Percentiles rank a stretch among this genome's conserved stretches.
phyloP scores from a whole-genome alignment of 2,329 filamentous ascomycete species.

The Penicillium aurantiogriseum region DNA sequence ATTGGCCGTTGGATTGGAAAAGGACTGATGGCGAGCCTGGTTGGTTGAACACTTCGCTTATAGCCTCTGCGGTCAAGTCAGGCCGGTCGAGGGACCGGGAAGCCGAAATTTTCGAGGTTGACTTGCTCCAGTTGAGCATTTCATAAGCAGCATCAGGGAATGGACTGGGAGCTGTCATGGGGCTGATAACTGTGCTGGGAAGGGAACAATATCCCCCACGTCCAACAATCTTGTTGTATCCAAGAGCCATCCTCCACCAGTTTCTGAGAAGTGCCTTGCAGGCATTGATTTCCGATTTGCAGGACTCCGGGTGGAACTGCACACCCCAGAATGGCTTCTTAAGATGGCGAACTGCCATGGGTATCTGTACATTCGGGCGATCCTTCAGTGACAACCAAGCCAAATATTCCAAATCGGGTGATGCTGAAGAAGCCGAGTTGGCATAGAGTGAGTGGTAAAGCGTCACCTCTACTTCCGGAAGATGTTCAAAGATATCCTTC shows the following conservation, averaged over 20 bases:
- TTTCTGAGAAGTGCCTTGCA: slow-evolving; percentile 63
- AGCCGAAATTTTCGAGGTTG: slow-evolving; percentile 27
- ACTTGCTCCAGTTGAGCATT: slow-evolving; percentile 35
- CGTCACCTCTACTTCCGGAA: slow-evolving; percentile 65
- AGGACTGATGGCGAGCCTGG: slow-evolving; percentile 35
- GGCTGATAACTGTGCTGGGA: slow-evolving; percentile 21
- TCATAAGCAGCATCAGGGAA: slow-evolving; percentile 49
- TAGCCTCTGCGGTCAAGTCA: slow-evolving; percentile 30
- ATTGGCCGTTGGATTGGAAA: slow-evolving; percentile 47
- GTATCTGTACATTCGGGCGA: slow-evolving; percentile 45
- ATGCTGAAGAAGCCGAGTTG: slow-evolving; percentile 35
- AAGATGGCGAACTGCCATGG: slow-evolving; percentile 75
- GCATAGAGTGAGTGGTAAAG: slow-evolving; percentile 69
- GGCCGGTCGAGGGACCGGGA: slow-evolving; percentile 26
- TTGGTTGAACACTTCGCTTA: slow-evolving; percentile 37
- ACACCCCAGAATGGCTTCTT: slow-evolving; percentile 77
- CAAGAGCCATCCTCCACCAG: slow-evolving; percentile 68
- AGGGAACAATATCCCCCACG: slow-evolving; percentile 24
- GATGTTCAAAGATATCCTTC: slow-evolving; percentile 63
- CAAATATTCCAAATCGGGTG: slow-evolving; percentile 50
- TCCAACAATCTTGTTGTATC: slow-evolving; percentile 55
- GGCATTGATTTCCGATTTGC: slow-evolving; percentile 65
- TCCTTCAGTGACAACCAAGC: slow-evolving; percentile 59
- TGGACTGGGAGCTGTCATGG: slow-evolving; percentile 14
- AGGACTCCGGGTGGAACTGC: slow-evolving; percentile 90